These are phyloP conservation scores for Fraxinus anomala DNA, from an alignment of 257 asterid genomes.

Conservation along the genomic window DNA sequence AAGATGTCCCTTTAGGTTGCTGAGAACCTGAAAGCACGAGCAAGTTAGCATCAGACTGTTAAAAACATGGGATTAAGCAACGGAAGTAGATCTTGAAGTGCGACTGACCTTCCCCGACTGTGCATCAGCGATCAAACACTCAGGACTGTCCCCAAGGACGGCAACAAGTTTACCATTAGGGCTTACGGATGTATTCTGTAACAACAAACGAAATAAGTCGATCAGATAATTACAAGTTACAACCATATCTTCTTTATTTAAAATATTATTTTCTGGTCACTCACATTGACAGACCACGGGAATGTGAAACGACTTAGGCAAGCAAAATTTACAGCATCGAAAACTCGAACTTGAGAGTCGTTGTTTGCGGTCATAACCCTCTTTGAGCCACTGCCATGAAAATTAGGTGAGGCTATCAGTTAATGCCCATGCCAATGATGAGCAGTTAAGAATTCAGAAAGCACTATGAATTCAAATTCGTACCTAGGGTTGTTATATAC, in stretches of 20 bases:
- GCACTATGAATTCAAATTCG: slow-evolving; percentile 5
- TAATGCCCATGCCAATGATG: neutral
- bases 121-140: slow-evolving; percentile 61
- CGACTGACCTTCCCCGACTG: slow-evolving; percentile 61
- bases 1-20: slow-evolving; percentile 66
- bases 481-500: slow-evolving; percentile 49
- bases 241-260: neutral
- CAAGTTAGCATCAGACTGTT: neutral
- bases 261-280: slow-evolving; percentile 26
- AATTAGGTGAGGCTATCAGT: neutral
- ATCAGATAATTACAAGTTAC: neutral
- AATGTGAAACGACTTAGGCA: slow-evolving; percentile 55
- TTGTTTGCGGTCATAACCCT: slow-evolving; percentile 79
- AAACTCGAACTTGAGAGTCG: slow-evolving; percentile 73
- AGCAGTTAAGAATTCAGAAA: neutral
- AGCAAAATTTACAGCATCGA: slow-evolving; percentile 55
- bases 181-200: slow-evolving; percentile 65
- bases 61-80: neutral
- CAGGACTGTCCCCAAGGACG: slow-evolving; percentile 70
- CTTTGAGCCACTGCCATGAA: slow-evolving; percentile 53
- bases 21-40: slow-evolving; percentile 37
- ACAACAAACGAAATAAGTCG: neutral
- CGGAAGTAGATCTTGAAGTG: neutral
- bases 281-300: slow-evolving; percentile 95
- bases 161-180: slow-evolving; percentile 72